Percentiles rank a stretch among this genome's conserved stretches.
phyloP scores from a whole-genome alignment of 2,329 filamentous ascomycete species.

The Akanthomyces dipterigenus region DNA sequence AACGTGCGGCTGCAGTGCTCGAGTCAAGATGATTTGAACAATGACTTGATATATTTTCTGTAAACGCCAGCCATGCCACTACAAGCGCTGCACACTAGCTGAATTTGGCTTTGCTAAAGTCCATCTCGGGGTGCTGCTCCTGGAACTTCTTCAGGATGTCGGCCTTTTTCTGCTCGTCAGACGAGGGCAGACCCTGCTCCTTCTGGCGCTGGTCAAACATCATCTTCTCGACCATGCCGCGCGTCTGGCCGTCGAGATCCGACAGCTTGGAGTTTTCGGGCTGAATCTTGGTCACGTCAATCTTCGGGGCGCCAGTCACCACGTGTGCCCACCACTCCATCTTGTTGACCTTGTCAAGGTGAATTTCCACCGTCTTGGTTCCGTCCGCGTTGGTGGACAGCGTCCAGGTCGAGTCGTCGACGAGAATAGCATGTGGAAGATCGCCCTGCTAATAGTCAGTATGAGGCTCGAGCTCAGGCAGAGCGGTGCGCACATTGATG shows the following conservation, averaged over 20 bases:
- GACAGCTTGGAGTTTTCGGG: conserved; percentile 88
- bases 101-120: conserved; percentile 65
- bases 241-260: conserved; percentile 90
- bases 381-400: conserved; percentile 67
- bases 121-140: conserved; percentile 66
- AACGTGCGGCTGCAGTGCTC: conserved; percentile 51
- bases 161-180: conserved; percentile 88
- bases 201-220: conserved; percentile 99
- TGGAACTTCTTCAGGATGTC: conserved; percentile 94
- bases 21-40: conserved; percentile 35
- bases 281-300: conserved; percentile 91
- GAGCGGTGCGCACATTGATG: conserved; percentile 57
- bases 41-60: conserved; percentile 6
- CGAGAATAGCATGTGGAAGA: conserved; percentile 69
- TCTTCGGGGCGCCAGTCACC: conserved; percentile 76
- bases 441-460: conserved; percentile 58
- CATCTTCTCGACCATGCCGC: conserved; percentile 99
- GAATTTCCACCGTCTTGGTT: conserved; percentile 62
- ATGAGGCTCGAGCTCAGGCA: not conserved
- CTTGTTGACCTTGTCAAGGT: conserved; percentile 94
- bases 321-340: conserved; percentile 98
- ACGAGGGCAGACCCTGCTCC: conserved; percentile 80
- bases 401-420: conserved; percentile 94
- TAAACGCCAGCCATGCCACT: not conserved
- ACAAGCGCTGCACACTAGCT: conserved; percentile 28